Base-by-base conservation (phyloP, 768 basidiomycete species). In the Pleurotus ostreatus region DNA sequence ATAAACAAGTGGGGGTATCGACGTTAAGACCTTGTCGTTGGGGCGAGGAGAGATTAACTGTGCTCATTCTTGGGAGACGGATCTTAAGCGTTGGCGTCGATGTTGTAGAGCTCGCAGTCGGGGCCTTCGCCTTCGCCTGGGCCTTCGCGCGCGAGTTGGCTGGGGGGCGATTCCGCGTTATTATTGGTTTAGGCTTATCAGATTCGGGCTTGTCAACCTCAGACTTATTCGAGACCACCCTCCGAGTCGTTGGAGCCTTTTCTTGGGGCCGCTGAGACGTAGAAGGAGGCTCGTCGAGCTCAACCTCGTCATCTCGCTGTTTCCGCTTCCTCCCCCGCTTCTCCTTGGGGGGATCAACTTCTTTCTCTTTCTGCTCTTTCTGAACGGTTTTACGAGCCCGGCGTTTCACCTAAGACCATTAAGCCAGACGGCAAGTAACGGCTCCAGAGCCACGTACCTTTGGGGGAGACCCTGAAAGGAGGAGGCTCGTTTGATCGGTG, bases 61-160 rank as follows among this genome's bases (percentile, higher is more conserved):
- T 73, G 57, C 71, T 77, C 55, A 79, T 67, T n/a, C 74, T 74
- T 15, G 80, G 80, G 51, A 82, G 74, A 39, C 81, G 77, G 49
- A 82, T 82, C 63, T 81, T 81, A 52, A 82, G 76, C 20, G 78
- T 77, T n/a, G 80, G 78, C 0, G 78, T 63, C 4, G 60, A 25
- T 15, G 62, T 58, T 12, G 55, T 58, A 22, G 57, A 49, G 22
- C 59, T 39, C 16, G 55, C 49, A 12, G 61, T 49, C 5, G 57
- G 48, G 15, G 59, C 74, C 30, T 69, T 34, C 30, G 9, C 30
- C 30, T 9, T 9, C 8, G 9, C 9, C 30, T 9, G 30, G 30
- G 11, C 9, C 30, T 60, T 12, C 74, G 69, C 43, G 62, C 57
- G 37, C 67, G 64, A 49, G 69, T 61, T 34, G 26, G 70, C 65